phyloP scores from a whole-genome alignment of 106 monocot species.

The Ottelia alismoides region DNA sequence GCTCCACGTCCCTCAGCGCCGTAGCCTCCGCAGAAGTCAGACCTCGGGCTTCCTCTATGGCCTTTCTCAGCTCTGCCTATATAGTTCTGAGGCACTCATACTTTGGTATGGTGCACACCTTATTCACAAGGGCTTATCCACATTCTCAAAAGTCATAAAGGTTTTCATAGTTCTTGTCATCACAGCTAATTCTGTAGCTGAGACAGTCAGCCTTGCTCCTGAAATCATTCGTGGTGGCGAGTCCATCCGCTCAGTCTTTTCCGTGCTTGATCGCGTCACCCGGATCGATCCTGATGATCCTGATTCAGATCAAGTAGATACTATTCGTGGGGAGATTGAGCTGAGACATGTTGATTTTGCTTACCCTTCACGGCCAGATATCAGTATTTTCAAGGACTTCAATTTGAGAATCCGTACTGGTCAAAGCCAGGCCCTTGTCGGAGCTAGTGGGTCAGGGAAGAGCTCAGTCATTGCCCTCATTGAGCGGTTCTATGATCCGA shows the following conservation, averaged over 20 bases:
- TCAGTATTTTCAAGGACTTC: conserved; percentile 12
- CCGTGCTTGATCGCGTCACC: conserved; percentile 64
- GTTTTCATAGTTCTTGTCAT: conserved; percentile 83
- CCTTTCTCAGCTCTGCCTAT: conserved; percentile 13
- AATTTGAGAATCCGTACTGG: conserved; percentile 9
- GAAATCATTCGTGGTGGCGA: conserved; percentile 87
- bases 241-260: conserved; percentile 72
- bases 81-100: conserved; percentile 14
- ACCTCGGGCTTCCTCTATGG: conserved; percentile 14
- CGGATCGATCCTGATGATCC: conserved; percentile 80
- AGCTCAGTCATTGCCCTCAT: conserved; percentile 74
- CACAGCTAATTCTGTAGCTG: conserved; percentile 86
- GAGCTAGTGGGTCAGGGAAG: conserved; percentile 89
- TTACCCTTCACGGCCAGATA: conserved; percentile 14
- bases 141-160: conserved; percentile 86
- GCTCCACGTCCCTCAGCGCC: conserved; percentile 10
- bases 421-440: conserved; percentile 33
- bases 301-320: conserved; percentile 19
- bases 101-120: conserved; percentile 29
- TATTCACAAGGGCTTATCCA: conserved; percentile 25
- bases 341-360: conserved; percentile 12
- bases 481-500: conserved; percentile 89
- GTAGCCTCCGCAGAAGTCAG: conserved; percentile 12
- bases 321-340: conserved; percentile 11
- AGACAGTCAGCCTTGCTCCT: conserved; percentile 83